These are phyloP conservation scores for Microcyclosporella mali DNA, from an alignment of 2,329 filamentous ascomycete genomes.

Conservation along the genomic window DNA sequence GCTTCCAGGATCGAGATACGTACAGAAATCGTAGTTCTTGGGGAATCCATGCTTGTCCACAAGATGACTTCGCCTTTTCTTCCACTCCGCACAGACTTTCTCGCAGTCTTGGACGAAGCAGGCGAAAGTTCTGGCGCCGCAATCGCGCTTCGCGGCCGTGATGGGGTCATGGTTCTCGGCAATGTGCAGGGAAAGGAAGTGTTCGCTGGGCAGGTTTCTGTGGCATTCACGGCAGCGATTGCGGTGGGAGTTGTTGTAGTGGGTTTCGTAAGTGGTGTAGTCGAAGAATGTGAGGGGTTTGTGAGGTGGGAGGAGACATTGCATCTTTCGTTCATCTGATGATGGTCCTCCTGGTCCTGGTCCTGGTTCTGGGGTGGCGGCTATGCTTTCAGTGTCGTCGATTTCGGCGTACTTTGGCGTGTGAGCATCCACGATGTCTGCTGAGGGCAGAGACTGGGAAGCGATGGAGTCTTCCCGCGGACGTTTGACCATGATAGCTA, in stretches of 20 bases:
- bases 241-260: constrained; percentile 73
- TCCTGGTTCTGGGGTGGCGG: constrained; percentile 24
- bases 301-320: constrained; percentile 77
- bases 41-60: constrained; percentile 95
- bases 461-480: constrained; percentile 45
- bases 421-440: constrained; percentile 7
- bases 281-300: constrained; percentile 63
- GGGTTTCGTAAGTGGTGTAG: constrained; percentile 76
- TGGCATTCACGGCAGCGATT: constrained; percentile 81
- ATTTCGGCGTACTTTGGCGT: constrained; percentile 48
- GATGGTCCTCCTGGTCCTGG: too few species aligned
- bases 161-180: constrained; percentile 87
- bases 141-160: constrained; percentile 62
- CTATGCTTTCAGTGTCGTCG: constrained; percentile 34
- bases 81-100: constrained; percentile 71
- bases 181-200: constrained; percentile 77
- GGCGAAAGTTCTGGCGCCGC: constrained; percentile 82
- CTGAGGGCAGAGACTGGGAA: neutral
- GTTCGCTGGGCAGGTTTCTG: constrained; percentile 79
- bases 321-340: constrained; percentile 59
- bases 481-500: constrained; percentile 53
- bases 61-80: constrained; percentile 80
- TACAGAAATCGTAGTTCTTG: constrained; percentile 74
- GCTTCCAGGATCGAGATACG: too few species aligned
- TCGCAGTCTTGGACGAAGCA: constrained; percentile 91